Percentiles rank a stretch among this genome's conserved stretches.
Evolutionary conservation across 495 filamentous ascomycete species (phyloP).

Genomic region (Penicillium malachiteum): DNA sequence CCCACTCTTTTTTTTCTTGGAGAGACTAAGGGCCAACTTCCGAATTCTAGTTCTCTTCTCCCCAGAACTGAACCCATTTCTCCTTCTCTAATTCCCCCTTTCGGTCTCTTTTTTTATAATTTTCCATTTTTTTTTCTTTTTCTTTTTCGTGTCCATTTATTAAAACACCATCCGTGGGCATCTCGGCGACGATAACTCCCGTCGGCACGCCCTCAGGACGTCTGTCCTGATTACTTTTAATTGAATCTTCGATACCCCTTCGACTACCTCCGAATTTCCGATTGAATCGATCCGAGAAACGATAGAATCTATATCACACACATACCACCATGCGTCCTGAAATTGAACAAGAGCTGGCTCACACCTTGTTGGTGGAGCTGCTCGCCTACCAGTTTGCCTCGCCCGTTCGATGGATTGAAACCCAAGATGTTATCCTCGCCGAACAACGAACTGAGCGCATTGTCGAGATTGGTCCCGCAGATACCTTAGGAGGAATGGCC

Average conservation of each 20-base stretch:
- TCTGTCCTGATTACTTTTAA: constrained; percentile 9
- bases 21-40: not conserved
- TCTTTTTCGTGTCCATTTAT: constrained; percentile 5
- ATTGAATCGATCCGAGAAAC: not conserved
- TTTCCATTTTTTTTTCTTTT: constrained; percentile 12
- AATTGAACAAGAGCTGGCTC: constrained; percentile 96
- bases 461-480: constrained; percentile 94
- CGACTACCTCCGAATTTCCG: not conserved
- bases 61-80: constrained; percentile 1
- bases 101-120: constrained; percentile 2
- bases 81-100: constrained; percentile 5
- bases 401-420: constrained; percentile 98
- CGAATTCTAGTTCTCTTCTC: not conserved
- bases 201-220: constrained; percentile 13
- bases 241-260: constrained; percentile 17
- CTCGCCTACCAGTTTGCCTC: constrained; percentile 99
- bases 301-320: constrained; percentile 7
- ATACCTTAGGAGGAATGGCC: constrained; percentile 98
- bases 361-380: constrained; percentile 96
- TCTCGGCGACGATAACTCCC: constrained; percentile 12
- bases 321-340: constrained; percentile 84
- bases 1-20: constrained; percentile 33
- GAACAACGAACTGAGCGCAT: constrained; percentile 96
- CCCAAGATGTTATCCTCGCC: constrained; percentile 97
- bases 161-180: constrained; percentile 5